Percentiles rank a stretch among this genome's conserved stretches.
Evolutionary conservation across 2,329 filamentous ascomycete species (phyloP).

Genomic region (Hirsutella minnesotensis): DNA sequence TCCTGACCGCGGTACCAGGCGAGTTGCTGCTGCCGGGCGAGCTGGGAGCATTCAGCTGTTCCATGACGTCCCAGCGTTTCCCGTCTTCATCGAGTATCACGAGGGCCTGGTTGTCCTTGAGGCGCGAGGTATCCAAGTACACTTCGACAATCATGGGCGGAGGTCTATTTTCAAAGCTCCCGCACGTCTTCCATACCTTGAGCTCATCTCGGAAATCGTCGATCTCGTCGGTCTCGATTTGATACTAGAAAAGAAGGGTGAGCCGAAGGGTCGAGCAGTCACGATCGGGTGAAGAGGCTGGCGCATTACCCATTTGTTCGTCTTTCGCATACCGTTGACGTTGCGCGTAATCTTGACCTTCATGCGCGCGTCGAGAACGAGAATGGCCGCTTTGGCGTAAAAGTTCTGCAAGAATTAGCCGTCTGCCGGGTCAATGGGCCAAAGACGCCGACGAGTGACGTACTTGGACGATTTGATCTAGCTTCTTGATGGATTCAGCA

Average conservation of each 20-base stretch:
- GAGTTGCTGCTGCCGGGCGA: conserved; percentile 36
- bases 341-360: conserved; percentile 44
- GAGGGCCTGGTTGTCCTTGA: conserved; percentile 76
- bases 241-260: conserved; percentile 52
- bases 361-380: conserved; percentile 72
- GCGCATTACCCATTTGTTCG: conserved; percentile 80
- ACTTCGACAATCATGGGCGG: conserved; percentile 82
- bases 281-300: background rate
- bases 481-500: conserved; percentile 60
- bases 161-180: conserved; percentile 65
- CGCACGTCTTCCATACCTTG: conserved; percentile 67
- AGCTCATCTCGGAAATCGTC: conserved; percentile 77
- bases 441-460: conserved; percentile 2
- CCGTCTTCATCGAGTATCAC: conserved; percentile 81
- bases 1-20: conserved; percentile 28
- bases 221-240: conserved; percentile 86
- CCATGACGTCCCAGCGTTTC: conserved; percentile 84
- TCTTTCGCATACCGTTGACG: conserved; percentile 37
- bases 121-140: conserved; percentile 67
- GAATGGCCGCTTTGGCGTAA: conserved; percentile 74
- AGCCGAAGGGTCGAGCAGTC: conserved; percentile 3
- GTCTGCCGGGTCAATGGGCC: no score
- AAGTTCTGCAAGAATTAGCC: conserved; percentile 55
- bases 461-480: conserved; percentile 91
- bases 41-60: conserved; percentile 59